Conservation (phyloP, 1,284 basidiomycete genomes). For the Ustilago crameri region DNA sequence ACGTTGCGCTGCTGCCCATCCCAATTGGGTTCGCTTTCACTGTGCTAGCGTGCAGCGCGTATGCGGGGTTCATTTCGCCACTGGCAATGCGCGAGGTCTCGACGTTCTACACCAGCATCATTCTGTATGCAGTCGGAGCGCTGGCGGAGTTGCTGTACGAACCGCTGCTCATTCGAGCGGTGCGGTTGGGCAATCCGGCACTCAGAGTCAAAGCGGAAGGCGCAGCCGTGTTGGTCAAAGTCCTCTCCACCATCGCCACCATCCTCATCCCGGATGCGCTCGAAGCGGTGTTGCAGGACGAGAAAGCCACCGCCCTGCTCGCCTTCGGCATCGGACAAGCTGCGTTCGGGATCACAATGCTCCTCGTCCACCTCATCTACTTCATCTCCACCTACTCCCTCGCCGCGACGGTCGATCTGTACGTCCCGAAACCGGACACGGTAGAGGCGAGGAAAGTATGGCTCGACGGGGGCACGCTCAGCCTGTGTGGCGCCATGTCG, state of each 20-base stretch:
- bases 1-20: constrained; percentile 59
- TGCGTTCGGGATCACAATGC: constrained; percentile 47
- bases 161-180: constrained; percentile 59
- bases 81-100: constrained; percentile 27
- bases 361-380: constrained; percentile 26
- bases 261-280: constrained; percentile 2
- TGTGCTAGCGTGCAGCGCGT: constrained; percentile 24
- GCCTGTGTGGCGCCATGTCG: constrained; percentile 81
- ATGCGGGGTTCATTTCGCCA: constrained; percentile 47
- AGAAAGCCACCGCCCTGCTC: constrained; percentile 39
- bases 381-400: constrained; percentile 74
- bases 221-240: constrained; percentile 50
- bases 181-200: constrained; percentile 39
- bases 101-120: constrained; percentile 46
- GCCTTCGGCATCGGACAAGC: constrained; percentile 62
- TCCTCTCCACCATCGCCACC: constrained; percentile 40
- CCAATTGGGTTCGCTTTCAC: constrained; percentile 49
- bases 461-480: constrained; percentile 30
- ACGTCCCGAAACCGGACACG: constrained; percentile 61
- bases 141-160: constrained; percentile 58
- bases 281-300: constrained; percentile 1
- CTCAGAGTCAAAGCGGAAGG: constrained; percentile 62
- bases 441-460: constrained; percentile 2
- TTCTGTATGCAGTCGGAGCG: constrained; percentile 59
- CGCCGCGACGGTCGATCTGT: constrained; percentile 81